Base-by-base conservation (phyloP, 257 asterid species). In the Gardenia jasminoides region DNA sequence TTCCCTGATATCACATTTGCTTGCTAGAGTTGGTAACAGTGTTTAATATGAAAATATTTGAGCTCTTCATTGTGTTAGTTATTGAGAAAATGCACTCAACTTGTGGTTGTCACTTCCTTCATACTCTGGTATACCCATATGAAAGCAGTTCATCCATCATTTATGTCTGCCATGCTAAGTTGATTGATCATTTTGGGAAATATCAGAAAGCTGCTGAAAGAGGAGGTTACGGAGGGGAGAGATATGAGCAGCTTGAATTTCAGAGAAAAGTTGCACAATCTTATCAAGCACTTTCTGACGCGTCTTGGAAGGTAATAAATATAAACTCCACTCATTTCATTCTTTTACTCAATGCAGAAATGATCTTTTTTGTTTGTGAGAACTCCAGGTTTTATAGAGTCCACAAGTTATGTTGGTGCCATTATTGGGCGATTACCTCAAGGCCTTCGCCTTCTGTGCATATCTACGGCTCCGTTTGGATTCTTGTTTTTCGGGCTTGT, bases 211-310 rank as follows among this genome's bases (percentile, higher is more conserved):
- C 99, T 79, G 93, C 98, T 39, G 96, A 92, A 86, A 87, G 99
- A 86, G 99, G 97, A 79, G 97, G 97, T 61, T 96, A 96, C 80
- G 98, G 99, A 48, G 97, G 88, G 13, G 98, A 96, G 87, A 86
- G 98, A 86, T 96, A 96, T 36, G 99, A 96, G 88, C 89, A 92
- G 85, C 93, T 92, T 28, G 99, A 96, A 87, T 96, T 96, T 90
- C 99, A 96, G 84, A 86, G 86, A 79, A 88, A 82, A 80, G 98
- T 93, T 77, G 90, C 95, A 41, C 81, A 83, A 48, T 88, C 87
- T 61, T 93, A 93, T 82, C 82, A 74, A 70, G 78, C 68, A 12
- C 96, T 96, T 58, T 41, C 52, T 46, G 94, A 96, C 85, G 70
- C 93, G 78, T 87, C 92, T 26, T 96, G 99, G 99, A 92, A 93